Evolutionary conservation across 768 basidiomycete species (phyloP).

Genomic region (Tulasnella sp.): DNA sequence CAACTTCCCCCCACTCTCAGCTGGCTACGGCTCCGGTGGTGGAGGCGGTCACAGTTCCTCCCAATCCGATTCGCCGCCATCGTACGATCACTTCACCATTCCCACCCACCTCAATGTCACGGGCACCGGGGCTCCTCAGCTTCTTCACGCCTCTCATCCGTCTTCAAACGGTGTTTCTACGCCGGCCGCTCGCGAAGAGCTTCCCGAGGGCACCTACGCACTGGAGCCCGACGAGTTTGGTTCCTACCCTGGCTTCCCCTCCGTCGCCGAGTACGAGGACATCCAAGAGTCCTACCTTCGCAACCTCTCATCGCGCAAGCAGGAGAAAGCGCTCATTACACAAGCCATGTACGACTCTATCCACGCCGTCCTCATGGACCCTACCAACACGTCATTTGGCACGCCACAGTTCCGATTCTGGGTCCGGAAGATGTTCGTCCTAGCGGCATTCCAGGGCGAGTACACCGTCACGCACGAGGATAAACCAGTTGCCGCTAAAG

Average conservation of each 20-base stretch:
- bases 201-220: slow-evolving; percentile 11
- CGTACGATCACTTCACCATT: too few species aligned
- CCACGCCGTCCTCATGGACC: slow-evolving; percentile 52
- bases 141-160: neutral
- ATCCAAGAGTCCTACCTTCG: slow-evolving; percentile 49
- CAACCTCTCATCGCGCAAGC: slow-evolving; percentile 45
- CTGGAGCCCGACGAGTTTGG: slow-evolving; percentile 16
- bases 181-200: neutral
- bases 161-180: neutral
- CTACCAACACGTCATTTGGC: slow-evolving; percentile 34
- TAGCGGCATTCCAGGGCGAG: slow-evolving; percentile 20
- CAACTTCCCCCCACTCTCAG: neutral
- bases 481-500: slow-evolving; percentile 62
- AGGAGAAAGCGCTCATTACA: slow-evolving; percentile 61
- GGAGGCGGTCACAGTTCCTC: neutral
- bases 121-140: neutral
- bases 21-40: neutral
- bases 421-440: slow-evolving; percentile 68
- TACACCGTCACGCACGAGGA: slow-evolving; percentile 59
- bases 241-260: slow-evolving; percentile 43
- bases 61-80: neutral
- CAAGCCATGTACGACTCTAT: slow-evolving; percentile 60
- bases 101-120: too few species aligned
- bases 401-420: slow-evolving; percentile 62
- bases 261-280: slow-evolving; percentile 46